phyloP scores from a whole-genome alignment of 495 filamentous ascomycete genomes.

The Usnea hakonensis region DNA sequence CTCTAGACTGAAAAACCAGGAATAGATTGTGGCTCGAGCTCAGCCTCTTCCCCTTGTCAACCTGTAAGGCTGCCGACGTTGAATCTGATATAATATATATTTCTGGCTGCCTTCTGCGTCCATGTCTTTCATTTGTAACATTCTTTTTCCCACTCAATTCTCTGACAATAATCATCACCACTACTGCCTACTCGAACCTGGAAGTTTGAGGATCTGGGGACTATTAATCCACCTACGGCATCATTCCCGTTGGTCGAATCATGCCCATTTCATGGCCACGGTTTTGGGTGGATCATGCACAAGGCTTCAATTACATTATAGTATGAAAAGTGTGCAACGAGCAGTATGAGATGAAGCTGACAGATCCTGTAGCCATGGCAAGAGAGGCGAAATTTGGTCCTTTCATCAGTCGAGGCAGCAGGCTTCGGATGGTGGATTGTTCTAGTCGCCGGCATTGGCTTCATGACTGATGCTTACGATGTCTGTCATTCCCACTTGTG shows the following conservation, averaged over 20 bases:
- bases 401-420: constrained; percentile 15
- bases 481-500: constrained; percentile 32
- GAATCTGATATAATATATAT: no score
- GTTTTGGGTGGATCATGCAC: constrained; percentile 21
- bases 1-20: neutral
- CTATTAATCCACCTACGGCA: neutral
- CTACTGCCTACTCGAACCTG: no score
- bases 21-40: neutral
- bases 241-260: neutral
- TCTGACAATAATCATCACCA: no score
- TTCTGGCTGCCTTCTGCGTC: no score
- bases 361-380: constrained; percentile 3
- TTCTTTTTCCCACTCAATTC: no score
- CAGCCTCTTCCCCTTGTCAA: neutral
- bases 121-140: no score
- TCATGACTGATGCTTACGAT: constrained; percentile 62
- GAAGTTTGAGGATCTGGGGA: no score
- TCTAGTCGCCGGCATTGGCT: constrained; percentile 56
- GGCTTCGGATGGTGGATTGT: constrained; percentile 34
- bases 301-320: constrained; percentile 16
- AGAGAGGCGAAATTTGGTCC: constrained; percentile 16
- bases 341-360: neutral
- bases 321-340: neutral
- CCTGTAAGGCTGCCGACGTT: neutral
- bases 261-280: constrained; percentile 17